These are phyloP conservation scores for Aschersonia sp. DNA, from an alignment of 2,329 filamentous ascomycete species.

Conservation along the genomic window DNA sequence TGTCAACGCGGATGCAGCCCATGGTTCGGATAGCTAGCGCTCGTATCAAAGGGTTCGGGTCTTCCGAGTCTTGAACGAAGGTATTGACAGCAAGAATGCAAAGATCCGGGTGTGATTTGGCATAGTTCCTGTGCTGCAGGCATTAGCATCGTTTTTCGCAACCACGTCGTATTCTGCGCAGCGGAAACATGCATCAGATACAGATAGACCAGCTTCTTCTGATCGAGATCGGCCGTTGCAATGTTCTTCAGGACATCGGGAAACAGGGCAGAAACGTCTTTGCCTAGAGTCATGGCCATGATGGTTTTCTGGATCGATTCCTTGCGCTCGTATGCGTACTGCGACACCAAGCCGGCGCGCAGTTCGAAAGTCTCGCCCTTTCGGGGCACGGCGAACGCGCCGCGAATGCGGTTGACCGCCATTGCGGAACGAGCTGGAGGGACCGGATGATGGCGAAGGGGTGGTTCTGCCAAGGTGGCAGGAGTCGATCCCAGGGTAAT, in stretches of 20 bases:
- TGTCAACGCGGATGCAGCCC: conserved; percentile 96
- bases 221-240: conserved; percentile 82
- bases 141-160: background rate
- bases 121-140: conserved; percentile 65
- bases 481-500: background rate
- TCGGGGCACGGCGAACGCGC: conserved; percentile 79
- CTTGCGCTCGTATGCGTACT: conserved; percentile 98
- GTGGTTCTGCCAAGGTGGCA: background rate
- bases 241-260: conserved; percentile 99
- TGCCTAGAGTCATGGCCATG: conserved; percentile 98
- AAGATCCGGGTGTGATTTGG: conserved; percentile 94
- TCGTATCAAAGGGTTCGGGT: conserved; percentile 89
- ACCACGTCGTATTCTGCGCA: background rate
- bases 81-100: conserved; percentile 98
- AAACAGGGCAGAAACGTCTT: conserved; percentile 94
- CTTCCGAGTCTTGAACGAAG: conserved; percentile 97
- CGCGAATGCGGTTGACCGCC: conserved; percentile 93
- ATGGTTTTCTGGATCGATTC: conserved; percentile 99
- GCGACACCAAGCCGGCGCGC: conserved; percentile 85
- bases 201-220: conserved; percentile 98
- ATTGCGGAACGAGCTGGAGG: conserved; percentile 32
- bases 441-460: conserved; percentile 10
- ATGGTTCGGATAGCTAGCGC: conserved; percentile 94
- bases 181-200: conserved; percentile 65
- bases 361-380: conserved; percentile 99